Percentiles rank a stretch among this genome's conserved stretches.
Evolutionary conservation across 225 moss, liverwort and hornwort species (phyloP).

Genomic region (Sphagnum tenellum): DNA sequence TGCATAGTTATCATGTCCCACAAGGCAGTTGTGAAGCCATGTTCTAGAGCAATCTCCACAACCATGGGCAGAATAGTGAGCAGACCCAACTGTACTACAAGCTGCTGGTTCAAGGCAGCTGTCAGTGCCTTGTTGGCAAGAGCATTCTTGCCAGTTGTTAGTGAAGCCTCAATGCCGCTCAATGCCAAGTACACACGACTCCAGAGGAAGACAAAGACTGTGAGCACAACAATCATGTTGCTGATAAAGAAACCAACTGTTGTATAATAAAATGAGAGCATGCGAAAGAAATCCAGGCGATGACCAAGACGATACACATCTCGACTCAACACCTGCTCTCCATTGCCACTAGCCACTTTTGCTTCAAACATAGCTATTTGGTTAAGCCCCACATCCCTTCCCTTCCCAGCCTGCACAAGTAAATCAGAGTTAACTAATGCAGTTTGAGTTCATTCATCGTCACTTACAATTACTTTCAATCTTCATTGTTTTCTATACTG

Average conservation of each 20-base stretch:
- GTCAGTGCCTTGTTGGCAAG: conserved; percentile 65
- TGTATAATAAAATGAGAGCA: conserved; percentile 96
- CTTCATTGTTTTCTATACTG: no score
- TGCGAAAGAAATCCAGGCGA: conserved; percentile 95
- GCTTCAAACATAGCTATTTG: conserved; percentile 97
- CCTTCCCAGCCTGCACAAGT: conserved; percentile 80
- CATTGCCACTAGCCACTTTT: conserved; percentile 98
- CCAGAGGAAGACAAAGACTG: conserved; percentile 92
- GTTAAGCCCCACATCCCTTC: conserved; percentile 95
- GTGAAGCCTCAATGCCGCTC: conserved; percentile 76
- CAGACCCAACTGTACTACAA: conserved; percentile 86
- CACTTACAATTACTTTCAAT: no score
- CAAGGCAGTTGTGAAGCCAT: conserved; percentile 75
- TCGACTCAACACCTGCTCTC: conserved; percentile 95
- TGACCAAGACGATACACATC: conserved; percentile 96
- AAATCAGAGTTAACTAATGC: no score
- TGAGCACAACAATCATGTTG: conserved; percentile 86
- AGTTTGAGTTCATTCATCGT: no score
- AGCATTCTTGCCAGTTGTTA: conserved; percentile 23
- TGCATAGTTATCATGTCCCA: conserved; percentile 99
- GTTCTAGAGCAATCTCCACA: conserved; percentile 89
- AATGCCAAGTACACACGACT: conserved; percentile 89
- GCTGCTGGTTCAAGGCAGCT: conserved; percentile 92
- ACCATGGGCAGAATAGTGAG: conserved; percentile 96
- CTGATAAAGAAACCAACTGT: conserved; percentile 93